Percentiles rank a stretch among this genome's conserved stretches.
These are phyloP conservation scores for Colletotrichum theobromicola DNA, from an alignment of 2,329 filamentous ascomycete species.

Conservation along the genomic window DNA sequence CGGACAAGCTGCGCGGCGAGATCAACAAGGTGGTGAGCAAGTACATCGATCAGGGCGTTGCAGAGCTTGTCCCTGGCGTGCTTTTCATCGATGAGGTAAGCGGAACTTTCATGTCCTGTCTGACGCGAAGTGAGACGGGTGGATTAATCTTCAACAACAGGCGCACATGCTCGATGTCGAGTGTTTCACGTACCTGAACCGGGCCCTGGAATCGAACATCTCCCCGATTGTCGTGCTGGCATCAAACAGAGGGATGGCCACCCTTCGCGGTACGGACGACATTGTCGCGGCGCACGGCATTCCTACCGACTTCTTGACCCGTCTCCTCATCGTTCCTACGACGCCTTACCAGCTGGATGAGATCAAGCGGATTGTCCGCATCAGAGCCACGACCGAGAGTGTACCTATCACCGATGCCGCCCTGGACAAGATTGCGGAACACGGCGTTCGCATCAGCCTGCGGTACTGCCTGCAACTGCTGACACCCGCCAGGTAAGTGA, in stretches of 20 bases:
- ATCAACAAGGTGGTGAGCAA: conserved; percentile 99
- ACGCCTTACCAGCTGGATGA: conserved; percentile 87
- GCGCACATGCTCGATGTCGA: conserved; percentile 99
- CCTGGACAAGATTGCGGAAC: conserved; percentile 83
- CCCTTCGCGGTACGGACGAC: conserved; percentile 85
- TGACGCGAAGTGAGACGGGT: conserved; percentile 7
- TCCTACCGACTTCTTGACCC: conserved; percentile 89
- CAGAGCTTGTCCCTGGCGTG: conserved; percentile 96
- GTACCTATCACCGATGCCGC: conserved; percentile 82
- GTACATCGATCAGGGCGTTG: conserved; percentile 98
- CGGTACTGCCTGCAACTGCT: conserved; percentile 93
- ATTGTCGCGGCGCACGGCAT: conserved; percentile 90
- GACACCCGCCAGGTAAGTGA: conserved; percentile 75
- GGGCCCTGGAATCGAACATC: conserved; percentile 93
- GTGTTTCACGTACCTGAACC: conserved; percentile 98
- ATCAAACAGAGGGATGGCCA: conserved; percentile 93
- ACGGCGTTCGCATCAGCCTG: conserved; percentile 88
- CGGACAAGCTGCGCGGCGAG: conserved; percentile 91
- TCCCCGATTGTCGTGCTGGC: conserved; percentile 97
- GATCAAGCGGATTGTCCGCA: conserved; percentile 89
- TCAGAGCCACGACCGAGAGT: conserved; percentile 82
- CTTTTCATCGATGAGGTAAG: conserved; percentile 97
- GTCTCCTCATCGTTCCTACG: conserved; percentile 94
- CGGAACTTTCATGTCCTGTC: conserved; percentile 10
- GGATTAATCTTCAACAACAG: conserved; percentile 48